A percentile compares a stretch with the other conserved stretches of the same genome.
phyloP scores from a whole-genome alignment of 2,329 filamentous ascomycete genomes.

The Purpureocillium takamizusanense region DNA sequence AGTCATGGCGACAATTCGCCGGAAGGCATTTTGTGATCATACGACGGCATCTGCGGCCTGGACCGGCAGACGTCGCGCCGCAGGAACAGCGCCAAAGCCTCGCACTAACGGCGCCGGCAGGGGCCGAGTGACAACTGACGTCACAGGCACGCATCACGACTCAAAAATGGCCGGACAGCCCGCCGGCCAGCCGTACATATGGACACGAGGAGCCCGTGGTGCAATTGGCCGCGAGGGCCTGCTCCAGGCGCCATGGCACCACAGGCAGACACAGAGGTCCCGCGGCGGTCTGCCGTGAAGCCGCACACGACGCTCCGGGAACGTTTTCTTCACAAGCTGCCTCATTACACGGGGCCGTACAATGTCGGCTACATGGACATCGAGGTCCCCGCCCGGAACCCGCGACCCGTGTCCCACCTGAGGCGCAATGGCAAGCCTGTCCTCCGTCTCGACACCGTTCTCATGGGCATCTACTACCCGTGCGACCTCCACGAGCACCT shows the following conservation, averaged over 20 bases:
- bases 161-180: no score
- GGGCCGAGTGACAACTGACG: background rate
- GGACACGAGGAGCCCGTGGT: no score
- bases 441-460: constrained; percentile 42
- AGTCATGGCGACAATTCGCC: no score
- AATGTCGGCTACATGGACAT: constrained; percentile 60
- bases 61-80: no score
- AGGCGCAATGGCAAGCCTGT: constrained; percentile 28
- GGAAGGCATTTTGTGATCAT: no score
- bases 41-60: no score
- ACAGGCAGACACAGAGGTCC: constrained; percentile 1
- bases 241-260: no score
- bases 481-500: constrained; percentile 28
- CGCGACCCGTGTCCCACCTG: constrained; percentile 29
- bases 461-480: constrained; percentile 60
- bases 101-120: no score
- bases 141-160: background rate
- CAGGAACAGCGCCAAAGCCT: no score
- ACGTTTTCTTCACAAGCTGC: constrained; percentile 38
- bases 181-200: no score
- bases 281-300: constrained; percentile 11
- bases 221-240: no score
- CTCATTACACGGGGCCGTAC: constrained; percentile 55
- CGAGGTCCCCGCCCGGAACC: constrained; percentile 46
- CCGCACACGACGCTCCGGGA: constrained; percentile 25